Percentiles rank a stretch among this genome's conserved stretches.
phyloP scores from a whole-genome alignment of 163 green algal species.

The Volvox carteri region DNA sequence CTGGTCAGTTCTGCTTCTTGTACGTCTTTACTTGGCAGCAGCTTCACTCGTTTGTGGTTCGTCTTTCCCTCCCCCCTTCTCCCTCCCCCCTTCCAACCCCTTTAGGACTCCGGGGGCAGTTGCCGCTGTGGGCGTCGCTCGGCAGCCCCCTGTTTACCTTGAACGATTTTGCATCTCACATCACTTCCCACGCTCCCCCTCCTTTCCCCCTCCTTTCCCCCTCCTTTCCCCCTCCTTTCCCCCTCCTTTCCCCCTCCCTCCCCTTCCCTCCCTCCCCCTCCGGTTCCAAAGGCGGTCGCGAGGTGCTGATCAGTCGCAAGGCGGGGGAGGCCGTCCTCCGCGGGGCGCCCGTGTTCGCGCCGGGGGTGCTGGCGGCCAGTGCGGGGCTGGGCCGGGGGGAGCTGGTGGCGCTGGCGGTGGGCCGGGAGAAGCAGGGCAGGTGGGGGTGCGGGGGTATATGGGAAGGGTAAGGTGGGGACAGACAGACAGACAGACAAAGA shows the following conservation, averaged over 20 bases:
- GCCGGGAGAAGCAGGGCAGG: constrained; percentile 71
- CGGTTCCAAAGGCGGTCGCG: constrained; percentile 57
- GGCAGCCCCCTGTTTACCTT: too few relatives aligned
- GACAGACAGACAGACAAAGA: not conserved
- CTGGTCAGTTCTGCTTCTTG: too few relatives aligned
- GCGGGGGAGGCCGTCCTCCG: constrained; percentile 85
- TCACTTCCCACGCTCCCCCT: too few relatives aligned
- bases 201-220: not conserved
- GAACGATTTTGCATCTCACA: too few relatives aligned
- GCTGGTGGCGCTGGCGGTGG: constrained; percentile 75
- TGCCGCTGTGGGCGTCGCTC: too few relatives aligned
- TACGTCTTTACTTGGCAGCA: too few relatives aligned
- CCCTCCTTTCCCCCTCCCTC: not conserved
- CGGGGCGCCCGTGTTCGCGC: constrained; percentile 82
- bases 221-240: not conserved
- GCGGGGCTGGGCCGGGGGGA: constrained; percentile 68
- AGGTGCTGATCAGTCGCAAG: constrained; percentile 87
- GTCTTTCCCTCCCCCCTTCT: too few relatives aligned
- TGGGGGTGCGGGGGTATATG: constrained; percentile 39
- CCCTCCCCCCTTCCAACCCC: too few relatives aligned
- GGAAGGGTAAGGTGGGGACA: not conserved
- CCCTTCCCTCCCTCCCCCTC: not conserved
- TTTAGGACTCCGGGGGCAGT: too few relatives aligned
- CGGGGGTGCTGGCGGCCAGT: constrained; percentile 78
- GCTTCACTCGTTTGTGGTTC: too few relatives aligned